Conservation (phyloP, 257 asterid genomes). For the Primulina eburnea region DNA sequence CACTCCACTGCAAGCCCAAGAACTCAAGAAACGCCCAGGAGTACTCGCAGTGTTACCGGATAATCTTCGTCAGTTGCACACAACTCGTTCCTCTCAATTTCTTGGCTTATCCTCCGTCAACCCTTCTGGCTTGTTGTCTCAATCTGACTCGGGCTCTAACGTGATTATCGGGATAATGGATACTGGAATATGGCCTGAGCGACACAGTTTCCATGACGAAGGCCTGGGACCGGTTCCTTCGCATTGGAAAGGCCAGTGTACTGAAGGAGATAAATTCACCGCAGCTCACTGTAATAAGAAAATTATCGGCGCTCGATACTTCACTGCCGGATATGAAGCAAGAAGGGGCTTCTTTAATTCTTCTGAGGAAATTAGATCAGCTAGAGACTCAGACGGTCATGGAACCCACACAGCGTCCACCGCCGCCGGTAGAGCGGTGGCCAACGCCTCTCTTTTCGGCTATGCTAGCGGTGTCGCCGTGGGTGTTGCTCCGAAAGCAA, state of each 20-base stretch:
- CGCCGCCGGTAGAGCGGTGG: conserved; percentile 73
- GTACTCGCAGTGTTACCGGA: conserved; percentile 64
- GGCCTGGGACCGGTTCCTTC: conserved; percentile 66
- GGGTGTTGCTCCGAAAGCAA: conserved; percentile 82
- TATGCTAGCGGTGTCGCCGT: conserved; percentile 64
- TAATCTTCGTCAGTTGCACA: conserved; percentile 62
- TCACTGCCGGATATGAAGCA: conserved; percentile 54
- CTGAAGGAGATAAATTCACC: conserved; percentile 49
- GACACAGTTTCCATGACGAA: conserved; percentile 61
- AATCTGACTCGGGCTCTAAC: conserved; percentile 68
- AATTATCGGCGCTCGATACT: conserved; percentile 69
- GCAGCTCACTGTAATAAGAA: conserved; percentile 56
- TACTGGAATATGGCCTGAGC: conserved; percentile 83
- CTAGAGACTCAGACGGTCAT: conserved; percentile 73
- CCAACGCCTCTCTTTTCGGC: conserved; percentile 64
- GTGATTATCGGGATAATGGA: conserved; percentile 70
- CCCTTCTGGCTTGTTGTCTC: conserved; percentile 43
- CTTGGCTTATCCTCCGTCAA: conserved; percentile 43
- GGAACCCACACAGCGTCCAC: conserved; percentile 94
- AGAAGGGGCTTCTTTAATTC: conserved; percentile 29
- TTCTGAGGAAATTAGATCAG: conserved; percentile 43
- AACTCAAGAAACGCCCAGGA: conserved; percentile 40
- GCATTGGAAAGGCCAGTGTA: conserved; percentile 70
- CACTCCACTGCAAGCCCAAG: conserved; percentile 45
- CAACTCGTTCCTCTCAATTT: conserved; percentile 66